These are phyloP conservation scores for Saccharomyces hybrid DNA, from an alignment of 1,139 yeast species.

Conservation along the genomic window DNA sequence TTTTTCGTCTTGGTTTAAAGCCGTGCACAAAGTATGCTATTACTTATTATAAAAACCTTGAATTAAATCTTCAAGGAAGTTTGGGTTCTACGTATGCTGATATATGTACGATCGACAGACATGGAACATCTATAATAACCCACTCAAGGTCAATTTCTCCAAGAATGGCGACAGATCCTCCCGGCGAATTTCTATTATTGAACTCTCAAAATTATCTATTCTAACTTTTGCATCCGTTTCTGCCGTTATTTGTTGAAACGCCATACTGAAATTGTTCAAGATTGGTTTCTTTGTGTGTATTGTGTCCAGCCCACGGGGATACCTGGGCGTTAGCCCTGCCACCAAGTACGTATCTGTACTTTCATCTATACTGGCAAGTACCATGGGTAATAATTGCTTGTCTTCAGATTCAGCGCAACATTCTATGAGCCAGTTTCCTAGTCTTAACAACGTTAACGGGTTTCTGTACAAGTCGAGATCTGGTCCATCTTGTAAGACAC, in stretches of 20 bases:
- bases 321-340: slow-evolving; percentile 81
- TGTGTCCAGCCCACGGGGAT: slow-evolving; percentile 55
- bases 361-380: slow-evolving; percentile 76
- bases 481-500: slow-evolving; percentile 85
- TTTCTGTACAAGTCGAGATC: slow-evolving; percentile 71
- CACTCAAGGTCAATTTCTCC: slow-evolving; percentile 61
- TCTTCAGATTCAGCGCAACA: slow-evolving; percentile 77
- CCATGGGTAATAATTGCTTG: slow-evolving; percentile 64
- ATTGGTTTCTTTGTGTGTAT: slow-evolving; percentile 37
- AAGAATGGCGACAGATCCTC: slow-evolving; percentile 84
- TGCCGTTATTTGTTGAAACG: slow-evolving; percentile 79
- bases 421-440: slow-evolving; percentile 89
- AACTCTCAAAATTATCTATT: slow-evolving; percentile 89
- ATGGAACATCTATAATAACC: slow-evolving; percentile 29
- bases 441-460: slow-evolving; percentile 73
- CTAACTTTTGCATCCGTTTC: slow-evolving; percentile 82
- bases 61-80: background rate
- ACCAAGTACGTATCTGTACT: slow-evolving; percentile 75
- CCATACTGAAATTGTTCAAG: slow-evolving; percentile 77
- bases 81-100: background rate
- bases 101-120: background rate
- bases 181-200: slow-evolving; percentile 80
- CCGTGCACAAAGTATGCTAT: background rate
- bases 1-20: background rate
- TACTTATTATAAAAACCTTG: background rate